Base-by-base conservation (phyloP, 2,329 filamentous ascomycete species). In the Calonectria pteridis region DNA sequence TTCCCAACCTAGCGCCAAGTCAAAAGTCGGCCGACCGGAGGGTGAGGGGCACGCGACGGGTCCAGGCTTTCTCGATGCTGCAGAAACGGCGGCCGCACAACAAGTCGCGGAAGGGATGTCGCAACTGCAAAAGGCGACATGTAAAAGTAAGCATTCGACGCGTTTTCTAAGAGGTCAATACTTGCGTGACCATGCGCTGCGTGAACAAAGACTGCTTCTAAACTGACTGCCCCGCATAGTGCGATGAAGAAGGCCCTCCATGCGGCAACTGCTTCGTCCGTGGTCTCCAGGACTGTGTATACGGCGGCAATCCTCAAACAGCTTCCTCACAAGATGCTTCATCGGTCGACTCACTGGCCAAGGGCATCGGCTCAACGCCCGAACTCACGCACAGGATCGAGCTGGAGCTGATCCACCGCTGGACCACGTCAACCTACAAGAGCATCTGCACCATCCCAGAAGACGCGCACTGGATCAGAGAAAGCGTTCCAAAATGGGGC, bases 331-430 rank as follows among this genome's bases (percentile, higher is more conserved):
- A 51, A 9, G 72, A 71, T 62, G 50, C 13, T 10, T 40, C 71
- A 16, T 43, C 58, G 20, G 29, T n/a, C 3, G 69, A 40, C 14
- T 75, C 59, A 23, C 69, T 6, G 67, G 74, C 2, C 70, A 71
- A 68, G 5, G 10, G 68, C 13, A 71, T 71, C 13, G 69, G 73
- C 1, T 26, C 72, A 11, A 67, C 74, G 29, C 68, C 75, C 28
- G 76, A 79, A 4, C 73, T 74, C 11, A 78, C 77, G 0, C 78
- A 82, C 33, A 75, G 82, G 20, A 78, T 86, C 29, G 88, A 89
- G 71, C 82, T 90, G 11, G 88, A 89, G 72, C 78, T 90, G 55
- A 88, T 90, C 86, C 87, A 89, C 74, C 86, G 86, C 33, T 90
- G 86, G 84, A 85, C 87, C 2, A 88, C 85, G 0, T 83, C 83